Evolutionary conservation across 352 stramenopile genomes (phyloP).

Genomic region (Plasmopara halstedii): DNA sequence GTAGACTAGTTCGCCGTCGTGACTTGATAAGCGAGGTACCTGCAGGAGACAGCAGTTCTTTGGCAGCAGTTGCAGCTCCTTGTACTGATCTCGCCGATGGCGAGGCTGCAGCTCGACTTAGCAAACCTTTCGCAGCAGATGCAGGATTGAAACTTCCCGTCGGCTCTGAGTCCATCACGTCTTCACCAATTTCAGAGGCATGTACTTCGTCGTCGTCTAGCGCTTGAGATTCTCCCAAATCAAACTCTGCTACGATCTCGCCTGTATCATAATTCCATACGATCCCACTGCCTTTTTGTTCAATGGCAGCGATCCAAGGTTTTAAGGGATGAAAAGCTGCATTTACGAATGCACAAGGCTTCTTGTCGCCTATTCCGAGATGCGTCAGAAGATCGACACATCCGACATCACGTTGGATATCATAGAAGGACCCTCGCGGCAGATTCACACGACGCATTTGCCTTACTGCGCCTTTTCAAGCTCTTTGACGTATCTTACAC

Average conservation of each 20-base stretch:
- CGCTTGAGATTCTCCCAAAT: slow-evolving; percentile 44
- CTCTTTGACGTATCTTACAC: slow-evolving; percentile 9
- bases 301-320: slow-evolving; percentile 60
- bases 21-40: slow-evolving; percentile 40
- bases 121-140: slow-evolving; percentile 20
- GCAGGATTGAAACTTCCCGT: neutral
- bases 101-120: slow-evolving; percentile 32
- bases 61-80: slow-evolving; percentile 12
- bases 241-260: slow-evolving; percentile 57
- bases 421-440: slow-evolving; percentile 46
- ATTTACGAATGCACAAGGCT: slow-evolving; percentile 56
- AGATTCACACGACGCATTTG: slow-evolving; percentile 14
- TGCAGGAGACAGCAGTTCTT: slow-evolving; percentile 15
- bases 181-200: slow-evolving; percentile 5
- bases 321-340: slow-evolving; percentile 53
- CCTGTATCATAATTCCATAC: slow-evolving; percentile 73
- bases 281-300: slow-evolving; percentile 46
- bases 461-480: slow-evolving; percentile 24
- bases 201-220: slow-evolving; percentile 21
- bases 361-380: slow-evolving; percentile 67
- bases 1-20: slow-evolving; percentile 29
- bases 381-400: slow-evolving; percentile 52
- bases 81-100: slow-evolving; percentile 30
- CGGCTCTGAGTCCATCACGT: slow-evolving; percentile 2
- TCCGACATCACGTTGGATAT: slow-evolving; percentile 39